Base-by-base conservation (phyloP, 2,329 filamentous ascomycete species). In the Aureobasidium musti region DNA sequence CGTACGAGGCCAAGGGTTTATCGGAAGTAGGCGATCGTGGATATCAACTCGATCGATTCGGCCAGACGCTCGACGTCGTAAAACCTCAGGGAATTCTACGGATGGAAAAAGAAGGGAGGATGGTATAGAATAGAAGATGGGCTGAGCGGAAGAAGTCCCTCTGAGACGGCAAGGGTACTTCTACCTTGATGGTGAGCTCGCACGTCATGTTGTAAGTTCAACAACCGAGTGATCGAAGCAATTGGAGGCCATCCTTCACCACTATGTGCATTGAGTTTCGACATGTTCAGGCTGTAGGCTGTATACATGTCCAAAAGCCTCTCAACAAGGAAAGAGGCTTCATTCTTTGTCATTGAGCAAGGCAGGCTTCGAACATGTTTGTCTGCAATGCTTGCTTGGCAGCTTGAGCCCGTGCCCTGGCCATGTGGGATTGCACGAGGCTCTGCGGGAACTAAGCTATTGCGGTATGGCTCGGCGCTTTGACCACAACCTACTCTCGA, bases 121-220 rank as follows among this genome's bases (percentile, higher is more conserved):
- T 47, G 21, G 49, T 54, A 41, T 54, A 17, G 39, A 41, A 13
- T 5, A 54, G 49, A 54, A 41, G 47, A 21, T 43, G 11, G 6
- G 30, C 23, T 39, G 19, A 10, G 45, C 6, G 21, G 19, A 35
- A 21, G 26, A 21, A 43, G 35, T 37, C 35, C 37, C 19, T 39
- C 35, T 26, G 45, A 41, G 47, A 13, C 41, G 37, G 33, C 11
- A 26, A 39, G 33, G 33, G 17, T 41, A 53, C 45, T 39, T 65
- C 39, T 17, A 65, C 61, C 61, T 65, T 65, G 61, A 65, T 65
- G 61, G 61, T 56, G 26, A 63, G 60, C 60, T 63, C 33, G 60
- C 60, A 63, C 60, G 60, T 53, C 60, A 63, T 63, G 45, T 43
- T 63, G 13, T 33, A 14, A 45, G 45, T 39, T 53, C n/a, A 33